These are phyloP conservation scores for Trichoderma sp. DNA, from an alignment of 2,329 filamentous ascomycete genomes.

Conservation along the genomic window DNA sequence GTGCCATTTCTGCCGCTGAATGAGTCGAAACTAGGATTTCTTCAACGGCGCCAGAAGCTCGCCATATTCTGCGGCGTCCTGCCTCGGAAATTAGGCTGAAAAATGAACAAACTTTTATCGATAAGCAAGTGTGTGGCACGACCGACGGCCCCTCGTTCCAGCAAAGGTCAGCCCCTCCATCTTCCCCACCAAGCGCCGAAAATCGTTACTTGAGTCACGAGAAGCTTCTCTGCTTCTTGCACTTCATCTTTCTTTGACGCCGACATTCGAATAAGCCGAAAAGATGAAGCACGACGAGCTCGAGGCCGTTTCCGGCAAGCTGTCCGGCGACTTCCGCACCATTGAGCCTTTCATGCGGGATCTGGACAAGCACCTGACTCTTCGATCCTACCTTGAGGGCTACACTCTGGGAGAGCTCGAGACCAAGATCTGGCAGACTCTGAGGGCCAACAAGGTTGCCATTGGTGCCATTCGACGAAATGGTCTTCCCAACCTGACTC, in stretches of 20 bases:
- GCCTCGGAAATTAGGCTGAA: constrained; percentile 38
- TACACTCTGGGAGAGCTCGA: constrained; percentile 79
- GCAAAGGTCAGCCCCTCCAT: constrained; percentile 33
- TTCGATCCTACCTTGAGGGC: constrained; percentile 84
- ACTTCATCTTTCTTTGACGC: neutral
- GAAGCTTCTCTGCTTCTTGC: constrained; percentile 23
- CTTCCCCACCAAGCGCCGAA: constrained; percentile 35
- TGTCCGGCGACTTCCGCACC: constrained; percentile 76
- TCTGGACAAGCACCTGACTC: constrained; percentile 83
- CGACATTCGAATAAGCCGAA: constrained; percentile 32
- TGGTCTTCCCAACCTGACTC: constrained; percentile 72
- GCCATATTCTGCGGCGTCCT: constrained; percentile 16
- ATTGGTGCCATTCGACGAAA: constrained; percentile 80
- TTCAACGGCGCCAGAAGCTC: constrained; percentile 26
- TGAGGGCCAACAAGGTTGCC: constrained; percentile 84
- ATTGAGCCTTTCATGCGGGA: constrained; percentile 74
- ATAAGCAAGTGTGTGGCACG: constrained; percentile 30
- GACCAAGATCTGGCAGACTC: constrained; percentile 78
- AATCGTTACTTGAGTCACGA: constrained; percentile 36
- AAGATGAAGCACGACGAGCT: constrained; percentile 63
- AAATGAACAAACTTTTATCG: constrained; percentile 31
- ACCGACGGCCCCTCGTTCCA: constrained; percentile 27
- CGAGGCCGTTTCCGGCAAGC: constrained; percentile 53
- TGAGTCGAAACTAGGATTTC: constrained; percentile 26
- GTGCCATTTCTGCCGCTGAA: constrained; percentile 49